Conservation (phyloP, 192 early-diverging fungal species). For the Podila minutissima region DNA sequence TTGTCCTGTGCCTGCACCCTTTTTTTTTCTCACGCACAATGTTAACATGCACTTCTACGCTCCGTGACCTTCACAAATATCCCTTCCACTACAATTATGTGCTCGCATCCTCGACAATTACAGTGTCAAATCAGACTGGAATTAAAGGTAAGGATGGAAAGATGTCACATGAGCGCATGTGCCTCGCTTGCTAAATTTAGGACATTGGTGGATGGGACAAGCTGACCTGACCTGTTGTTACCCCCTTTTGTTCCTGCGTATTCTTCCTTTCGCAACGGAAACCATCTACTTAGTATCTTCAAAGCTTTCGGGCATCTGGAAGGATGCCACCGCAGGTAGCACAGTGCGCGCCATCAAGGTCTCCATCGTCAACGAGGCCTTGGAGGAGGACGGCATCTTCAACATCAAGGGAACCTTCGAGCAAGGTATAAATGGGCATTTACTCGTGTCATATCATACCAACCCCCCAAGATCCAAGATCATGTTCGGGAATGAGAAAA, state of each 20-base stretch:
- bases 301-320: constrained; percentile 34
- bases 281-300: constrained; percentile 19
- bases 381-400: constrained; percentile 52
- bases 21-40: too few relatives aligned
- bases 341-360: constrained; percentile 58
- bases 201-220: too few relatives aligned
- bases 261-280: neutral
- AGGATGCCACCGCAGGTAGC: constrained; percentile 23
- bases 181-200: neutral
- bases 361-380: constrained; percentile 56
- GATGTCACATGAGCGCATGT: too few relatives aligned
- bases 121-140: constrained; percentile 48
- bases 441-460: neutral
- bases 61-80: neutral
- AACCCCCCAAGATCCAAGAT: neutral
- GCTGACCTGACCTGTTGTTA: too few relatives aligned
- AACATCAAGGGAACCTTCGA: constrained; percentile 53
- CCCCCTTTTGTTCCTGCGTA: too few relatives aligned
- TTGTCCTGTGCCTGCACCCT: too few relatives aligned
- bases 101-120: neutral
- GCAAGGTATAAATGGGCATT: constrained; percentile 27
- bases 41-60: neutral
- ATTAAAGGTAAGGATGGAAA: constrained; percentile 33
- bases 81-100: neutral
- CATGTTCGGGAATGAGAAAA: neutral